phyloP scores from a whole-genome alignment of 2,329 filamentous ascomycete species.

The Aureobasidium pullulans region DNA sequence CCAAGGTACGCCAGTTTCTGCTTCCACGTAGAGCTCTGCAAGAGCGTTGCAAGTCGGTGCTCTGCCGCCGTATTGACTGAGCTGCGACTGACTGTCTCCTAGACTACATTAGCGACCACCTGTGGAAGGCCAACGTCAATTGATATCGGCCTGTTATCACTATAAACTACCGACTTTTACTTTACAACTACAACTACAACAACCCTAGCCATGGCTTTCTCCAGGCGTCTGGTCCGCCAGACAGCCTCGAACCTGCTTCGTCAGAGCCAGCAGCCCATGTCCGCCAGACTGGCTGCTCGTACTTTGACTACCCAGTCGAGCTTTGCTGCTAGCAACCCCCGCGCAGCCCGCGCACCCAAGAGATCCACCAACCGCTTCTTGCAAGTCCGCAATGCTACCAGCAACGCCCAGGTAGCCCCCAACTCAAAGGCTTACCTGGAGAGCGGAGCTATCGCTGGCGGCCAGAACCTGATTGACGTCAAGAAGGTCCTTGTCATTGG shows the following conservation, averaged over 20 bases:
- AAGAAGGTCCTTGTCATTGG: slow-evolving; percentile 98
- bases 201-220: slow-evolving; percentile 26
- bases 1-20: slow-evolving; percentile 37
- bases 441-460: slow-evolving; percentile 75
- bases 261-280: slow-evolving; percentile 19
- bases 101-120: slow-evolving; percentile 65
- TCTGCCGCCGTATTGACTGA: background rate
- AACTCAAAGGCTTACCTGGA: slow-evolving; percentile 81
- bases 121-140: slow-evolving; percentile 61
- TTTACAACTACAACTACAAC: background rate
- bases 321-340: slow-evolving; percentile 2
- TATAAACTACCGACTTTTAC: slow-evolving; percentile 1
- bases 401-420: slow-evolving; percentile 59
- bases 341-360: slow-evolving; percentile 9
- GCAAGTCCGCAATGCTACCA: slow-evolving; percentile 22
- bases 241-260: slow-evolving; percentile 24
- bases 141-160: slow-evolving; percentile 30
- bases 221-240: slow-evolving; percentile 26
- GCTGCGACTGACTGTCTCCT: slow-evolving; percentile 8
- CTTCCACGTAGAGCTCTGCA: slow-evolving; percentile 3
- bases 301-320: slow-evolving; percentile 23
- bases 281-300: slow-evolving; percentile 20
- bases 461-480: slow-evolving; percentile 72
- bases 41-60: slow-evolving; percentile 8
- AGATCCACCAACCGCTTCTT: slow-evolving; percentile 13